Evolutionary conservation across 768 basidiomycete species (phyloP), one percentile per base, ranked within the genome.

Genomic region (Gloeopeniophorella convolvens): DNA sequence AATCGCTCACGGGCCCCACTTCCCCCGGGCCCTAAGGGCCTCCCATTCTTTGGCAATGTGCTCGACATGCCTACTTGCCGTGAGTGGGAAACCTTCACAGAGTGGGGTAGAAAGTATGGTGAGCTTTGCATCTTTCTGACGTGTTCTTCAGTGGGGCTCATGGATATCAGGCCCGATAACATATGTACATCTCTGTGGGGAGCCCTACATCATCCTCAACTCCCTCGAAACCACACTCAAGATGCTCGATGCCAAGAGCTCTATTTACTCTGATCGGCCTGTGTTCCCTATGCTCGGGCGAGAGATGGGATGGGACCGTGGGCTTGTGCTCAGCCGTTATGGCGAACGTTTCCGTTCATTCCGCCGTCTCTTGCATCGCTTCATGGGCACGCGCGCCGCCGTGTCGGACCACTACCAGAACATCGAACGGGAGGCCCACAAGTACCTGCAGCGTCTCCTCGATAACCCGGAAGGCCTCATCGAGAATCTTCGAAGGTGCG

Each of bases 71-170:
- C 58, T 3, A 28, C 45, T 6, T 34, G 40, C 18, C 46, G 54
- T 16, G 56, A 54, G 13, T 62, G 60, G 58, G 45, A 54, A 23
- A 62, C 56, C 5, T 61, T 59, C 45, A 42, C 49, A n/a, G 43
- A 56, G 40, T 62, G 62, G 62, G 51, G 56, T 8, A 45, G 48
- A 15, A 50, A 45, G 16, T 64, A 62, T 34, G 61, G 63, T 58
- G 40, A 27, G 54, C 50, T 23, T 5, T 20, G 10, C 33, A 3
- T 33, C 20, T 32, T 30, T 20, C 24, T 43, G 7, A 12, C 1
- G n/a, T n/a, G 11, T 43, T 26, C 27, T 5, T 20, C n/a, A 7
- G 9, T 16, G 6, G n/a, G n/a, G 4, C 11, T 43, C 42, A 27
- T 16, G 9, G 18, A 28, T 16, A 5, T 12, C 42, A 45, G 45